A percentile compares a stretch with the other conserved stretches of the same genome.
Evolutionary conservation across 2,329 filamentous ascomycete species (phyloP).

Genomic region (Exophiala sp.): DNA sequence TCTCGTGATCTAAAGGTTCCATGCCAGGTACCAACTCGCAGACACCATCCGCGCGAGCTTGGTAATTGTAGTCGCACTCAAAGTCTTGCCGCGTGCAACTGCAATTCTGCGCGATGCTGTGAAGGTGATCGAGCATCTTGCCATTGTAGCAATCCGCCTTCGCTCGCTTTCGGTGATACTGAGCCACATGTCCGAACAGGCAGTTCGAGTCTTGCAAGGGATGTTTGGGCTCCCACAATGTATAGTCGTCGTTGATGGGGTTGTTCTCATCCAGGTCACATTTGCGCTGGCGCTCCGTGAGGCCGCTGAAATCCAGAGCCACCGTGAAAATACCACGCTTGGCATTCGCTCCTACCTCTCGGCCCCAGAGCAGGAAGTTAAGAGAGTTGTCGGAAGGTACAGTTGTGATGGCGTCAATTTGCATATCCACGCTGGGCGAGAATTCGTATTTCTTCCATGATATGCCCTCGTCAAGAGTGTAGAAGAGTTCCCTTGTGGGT

Average conservation of each 20-base stretch:
- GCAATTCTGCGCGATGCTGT: constrained; percentile 71
- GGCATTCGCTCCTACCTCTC: constrained; percentile 44
- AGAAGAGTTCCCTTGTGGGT: constrained; percentile 66
- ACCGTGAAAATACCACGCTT: constrained; percentile 62
- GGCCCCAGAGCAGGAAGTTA: constrained; percentile 88
- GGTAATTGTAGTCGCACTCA: constrained; percentile 96
- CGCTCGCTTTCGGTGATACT: constrained; percentile 88
- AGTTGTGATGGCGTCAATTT: constrained; percentile 78
- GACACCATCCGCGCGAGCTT: constrained; percentile 70
- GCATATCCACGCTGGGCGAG: constrained; percentile 62
- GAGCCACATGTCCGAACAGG: constrained; percentile 84
- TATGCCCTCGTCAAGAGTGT: constrained; percentile 75
- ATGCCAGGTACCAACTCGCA: constrained; percentile 76
- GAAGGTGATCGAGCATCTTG: constrained; percentile 51
- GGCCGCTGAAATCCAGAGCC: constrained; percentile 83
- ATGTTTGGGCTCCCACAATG: constrained; percentile 82
- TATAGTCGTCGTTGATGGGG: constrained; percentile 66
- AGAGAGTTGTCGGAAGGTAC: constrained; percentile 83
- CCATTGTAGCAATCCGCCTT: constrained; percentile 78
- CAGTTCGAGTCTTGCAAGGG: constrained; percentile 75
- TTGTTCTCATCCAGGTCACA: constrained; percentile 66
- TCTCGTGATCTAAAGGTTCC: constrained; percentile 57
- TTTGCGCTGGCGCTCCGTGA: constrained; percentile 61
- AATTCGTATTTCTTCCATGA: constrained; percentile 78
- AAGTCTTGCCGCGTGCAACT: constrained; percentile 80